phyloP scores from a whole-genome alignment of 73 alveolate species.

The Strombidium stylifer region DNA sequence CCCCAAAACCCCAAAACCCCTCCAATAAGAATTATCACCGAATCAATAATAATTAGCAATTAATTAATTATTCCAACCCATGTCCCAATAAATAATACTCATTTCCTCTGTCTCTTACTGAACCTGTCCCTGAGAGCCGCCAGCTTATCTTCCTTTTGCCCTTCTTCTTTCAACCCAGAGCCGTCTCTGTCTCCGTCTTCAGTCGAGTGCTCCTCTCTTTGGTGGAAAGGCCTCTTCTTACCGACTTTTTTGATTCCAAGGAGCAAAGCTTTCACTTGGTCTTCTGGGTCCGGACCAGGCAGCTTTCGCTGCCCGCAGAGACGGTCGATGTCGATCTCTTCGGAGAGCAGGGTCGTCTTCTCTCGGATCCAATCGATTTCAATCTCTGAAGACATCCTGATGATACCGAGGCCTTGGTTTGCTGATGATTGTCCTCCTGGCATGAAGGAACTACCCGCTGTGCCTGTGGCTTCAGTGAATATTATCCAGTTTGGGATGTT shows the following conservation, averaged over 20 bases:
- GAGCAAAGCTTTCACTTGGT: background rate
- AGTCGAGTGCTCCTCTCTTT: background rate
- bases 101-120: constrained; percentile 13
- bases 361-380: constrained; percentile 58
- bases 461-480: constrained; percentile 52
- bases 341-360: constrained; percentile 28
- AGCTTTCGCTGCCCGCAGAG: constrained; percentile 17
- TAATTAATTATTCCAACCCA: no score
- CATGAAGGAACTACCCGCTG: constrained; percentile 3
- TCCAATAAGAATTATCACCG: no score
- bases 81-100: no score
- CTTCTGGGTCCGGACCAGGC: background rate
- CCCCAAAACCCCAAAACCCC: no score
- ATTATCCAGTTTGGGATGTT: constrained; percentile 59
- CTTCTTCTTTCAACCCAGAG: background rate
- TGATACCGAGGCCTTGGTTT: constrained; percentile 34
- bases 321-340: constrained; percentile 37
- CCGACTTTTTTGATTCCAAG: no score
- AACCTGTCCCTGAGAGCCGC: constrained; percentile 39
- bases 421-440: background rate
- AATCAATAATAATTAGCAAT: no score
- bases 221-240: no score
- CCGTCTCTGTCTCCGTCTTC: constrained; percentile 10
- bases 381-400: constrained; percentile 43
- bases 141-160: constrained; percentile 42